These are phyloP conservation scores for Pseudocohnilembus persalinus DNA, from an alignment of 169 alveolate species.

Conservation along the genomic window DNA sequence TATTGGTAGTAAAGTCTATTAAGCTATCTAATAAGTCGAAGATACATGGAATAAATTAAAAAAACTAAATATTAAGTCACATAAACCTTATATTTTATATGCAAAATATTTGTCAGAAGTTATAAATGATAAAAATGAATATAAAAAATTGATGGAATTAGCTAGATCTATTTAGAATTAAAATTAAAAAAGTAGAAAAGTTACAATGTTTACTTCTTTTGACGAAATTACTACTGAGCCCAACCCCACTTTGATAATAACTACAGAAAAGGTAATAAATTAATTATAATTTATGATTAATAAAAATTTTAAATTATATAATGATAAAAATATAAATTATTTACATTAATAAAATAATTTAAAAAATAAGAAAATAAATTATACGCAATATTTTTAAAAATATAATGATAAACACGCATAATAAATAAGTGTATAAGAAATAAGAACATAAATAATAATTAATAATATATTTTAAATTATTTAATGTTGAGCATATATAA, in stretches of 20 bases:
- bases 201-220: constrained; percentile 2
- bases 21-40: constrained; percentile 46
- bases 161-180: constrained; percentile 8
- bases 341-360: too few species aligned
- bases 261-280: constrained; percentile 16
- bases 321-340: too few species aligned
- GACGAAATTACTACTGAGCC: constrained; percentile 30
- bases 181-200: constrained; percentile 5
- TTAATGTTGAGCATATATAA: too few species aligned
- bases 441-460: too few species aligned
- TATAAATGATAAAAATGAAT: constrained; percentile 51
- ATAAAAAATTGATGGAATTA: constrained; percentile 36
- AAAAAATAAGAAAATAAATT: too few species aligned
- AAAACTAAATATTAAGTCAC: constrained; percentile 48
- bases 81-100: constrained; percentile 47
- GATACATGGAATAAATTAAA: constrained; percentile 49
- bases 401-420: too few species aligned
- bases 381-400: too few species aligned
- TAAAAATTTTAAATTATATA: too few species aligned
- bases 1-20: constrained; percentile 48
- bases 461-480: too few species aligned
- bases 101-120: constrained; percentile 56
- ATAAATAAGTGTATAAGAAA: too few species aligned
- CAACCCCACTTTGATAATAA: constrained; percentile 15
- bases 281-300: too few species aligned